Evolutionary conservation across 345 rosid genomes (phyloP), one percentile per base, ranked within the genome.

Genomic region (Brassica cretica): DNA sequence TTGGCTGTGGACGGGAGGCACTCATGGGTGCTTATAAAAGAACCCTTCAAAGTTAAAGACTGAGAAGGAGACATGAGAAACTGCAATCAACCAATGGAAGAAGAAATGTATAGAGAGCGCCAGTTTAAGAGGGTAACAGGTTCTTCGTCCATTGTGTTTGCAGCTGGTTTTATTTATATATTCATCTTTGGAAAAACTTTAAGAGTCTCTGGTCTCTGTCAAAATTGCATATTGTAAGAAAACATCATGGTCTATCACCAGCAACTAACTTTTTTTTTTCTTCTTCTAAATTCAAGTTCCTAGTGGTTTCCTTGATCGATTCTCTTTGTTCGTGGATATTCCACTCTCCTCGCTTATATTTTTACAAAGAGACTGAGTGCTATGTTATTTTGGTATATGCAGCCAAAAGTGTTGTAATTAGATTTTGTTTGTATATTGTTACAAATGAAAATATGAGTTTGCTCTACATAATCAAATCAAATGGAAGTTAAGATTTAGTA

Each of bases 191-290:
- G 12, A 58, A 58, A 58, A 67, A 73, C 68, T 70, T 68, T 62
- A 53, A 66, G 35, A 62, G 78, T 68, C 82, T 79, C 70, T 62
- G 68, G 81, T 78, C 74, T 61, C 29, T 64, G 69, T 73, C 78
- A 78, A 32, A 32, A 73, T 78, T 78, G 78, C 82, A 73, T 79
- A 73, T 73, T 79, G 82, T 79, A 79, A 79, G 78, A 73, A 73
- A 1, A 35, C 65, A 35, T 73, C 70, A 51, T 68, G 82, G 70
- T 79, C 82, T 68, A 68, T 78, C 77, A 66, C 73, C 78, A 68
- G 66, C 78, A 79, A 79, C 78, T 79, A 79, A 73, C 74, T 73
- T 58, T 66, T 67, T 72, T 39, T n/a, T 16, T 19, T 46, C 6
- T 41, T 12, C 19, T 11, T 19, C 74, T 61, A 46, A 35, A 66